These are phyloP conservation scores for Polysphondylium violaceum DNA, from an alignment of 78 protist genomes.

Conservation along the genomic window DNA sequence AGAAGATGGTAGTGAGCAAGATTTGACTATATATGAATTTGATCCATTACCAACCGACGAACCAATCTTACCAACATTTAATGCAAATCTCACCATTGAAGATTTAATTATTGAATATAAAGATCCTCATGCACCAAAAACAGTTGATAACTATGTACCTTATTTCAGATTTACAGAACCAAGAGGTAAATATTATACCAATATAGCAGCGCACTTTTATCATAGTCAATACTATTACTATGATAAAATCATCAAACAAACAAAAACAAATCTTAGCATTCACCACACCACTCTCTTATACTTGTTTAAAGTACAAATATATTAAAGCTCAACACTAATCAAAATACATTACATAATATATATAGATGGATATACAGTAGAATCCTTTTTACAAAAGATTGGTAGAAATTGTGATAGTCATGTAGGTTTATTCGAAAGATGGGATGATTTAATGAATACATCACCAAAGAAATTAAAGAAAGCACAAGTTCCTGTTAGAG, in stretches of 20 bases:
- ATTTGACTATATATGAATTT: background rate
- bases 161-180: conserved; percentile 62
- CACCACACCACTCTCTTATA: background rate
- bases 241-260: background rate
- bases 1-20: background rate
- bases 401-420: conserved; percentile 62
- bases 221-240: background rate
- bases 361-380: conserved; percentile 67
- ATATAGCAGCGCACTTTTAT: background rate
- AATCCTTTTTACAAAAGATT: conserved; percentile 49
- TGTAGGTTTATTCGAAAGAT: conserved; percentile 44
- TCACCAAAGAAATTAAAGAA: conserved; percentile 27
- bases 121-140: background rate
- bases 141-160: conserved; percentile 14
- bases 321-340: background rate
- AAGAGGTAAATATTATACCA: conserved; percentile 10
- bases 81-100: conserved; percentile 12
- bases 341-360: background rate
- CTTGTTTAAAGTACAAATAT: background rate
- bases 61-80: conserved; percentile 15
- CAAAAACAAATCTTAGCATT: background rate
- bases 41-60: background rate
- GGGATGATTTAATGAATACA: conserved; percentile 68
- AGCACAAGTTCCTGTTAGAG: conserved; percentile 26
- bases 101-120: conserved; percentile 29